A percentile compares a stretch with the other conserved stretches of the same genome.
phyloP scores from a whole-genome alignment of 306 rosid genomes.

The Dalbergia cochinchinensis region DNA sequence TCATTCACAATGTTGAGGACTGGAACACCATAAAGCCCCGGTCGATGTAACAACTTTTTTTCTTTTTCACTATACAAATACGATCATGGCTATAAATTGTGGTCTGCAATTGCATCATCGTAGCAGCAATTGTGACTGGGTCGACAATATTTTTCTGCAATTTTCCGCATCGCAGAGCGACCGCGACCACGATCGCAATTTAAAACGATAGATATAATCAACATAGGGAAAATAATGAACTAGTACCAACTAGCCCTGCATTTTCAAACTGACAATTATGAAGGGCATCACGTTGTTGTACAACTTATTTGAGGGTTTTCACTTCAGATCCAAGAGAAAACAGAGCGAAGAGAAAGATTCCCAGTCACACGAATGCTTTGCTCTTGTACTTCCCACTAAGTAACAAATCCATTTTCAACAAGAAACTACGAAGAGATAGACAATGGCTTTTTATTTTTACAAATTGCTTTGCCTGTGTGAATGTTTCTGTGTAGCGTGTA shows the following conservation, averaged over 20 bases:
- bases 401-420: not conserved
- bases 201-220: too few species aligned
- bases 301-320: constrained; percentile 8
- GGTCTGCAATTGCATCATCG: too few species aligned
- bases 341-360: constrained; percentile 21
- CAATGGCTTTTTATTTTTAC: constrained; percentile 3
- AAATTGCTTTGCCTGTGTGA: constrained; percentile 9
- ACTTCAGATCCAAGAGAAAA: constrained; percentile 9
- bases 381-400: not conserved
- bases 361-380: not conserved
- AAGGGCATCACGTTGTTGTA: not conserved
- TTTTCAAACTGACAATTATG: not conserved
- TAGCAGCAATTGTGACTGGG: too few species aligned
- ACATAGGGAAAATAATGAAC: not conserved
- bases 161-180: too few species aligned
- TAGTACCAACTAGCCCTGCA: not conserved
- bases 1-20: not conserved
- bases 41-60: not conserved
- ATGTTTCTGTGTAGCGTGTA: constrained; percentile 15
- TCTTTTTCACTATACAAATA: not conserved
- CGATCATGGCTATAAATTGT: too few species aligned
- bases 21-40: not conserved
- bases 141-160: too few species aligned
- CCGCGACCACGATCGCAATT: too few species aligned
- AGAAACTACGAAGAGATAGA: not conserved